phyloP scores from a whole-genome alignment of 768 basidiomycete species.

The Boletus tylopilopsis region DNA sequence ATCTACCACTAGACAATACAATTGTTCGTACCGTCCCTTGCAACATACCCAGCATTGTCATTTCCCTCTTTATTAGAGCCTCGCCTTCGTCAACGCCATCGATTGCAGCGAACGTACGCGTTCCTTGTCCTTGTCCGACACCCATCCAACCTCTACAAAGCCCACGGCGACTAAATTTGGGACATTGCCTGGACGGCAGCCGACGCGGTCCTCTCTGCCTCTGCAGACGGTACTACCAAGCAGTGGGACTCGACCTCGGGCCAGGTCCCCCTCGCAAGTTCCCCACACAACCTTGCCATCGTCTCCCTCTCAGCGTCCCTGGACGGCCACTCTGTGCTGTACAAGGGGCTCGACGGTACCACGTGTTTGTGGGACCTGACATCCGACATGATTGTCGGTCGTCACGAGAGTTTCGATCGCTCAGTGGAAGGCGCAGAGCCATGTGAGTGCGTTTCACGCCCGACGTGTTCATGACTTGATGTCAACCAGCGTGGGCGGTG shows the following conservation, averaged over 20 bases:
- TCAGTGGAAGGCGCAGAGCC: conserved; percentile 57
- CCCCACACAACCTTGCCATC: conserved; percentile 79
- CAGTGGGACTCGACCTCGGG: conserved; percentile 69
- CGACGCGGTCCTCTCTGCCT: conserved; percentile 64
- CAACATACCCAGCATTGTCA: conserved; percentile 22
- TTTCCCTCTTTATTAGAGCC: conserved; percentile 42
- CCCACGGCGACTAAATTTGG: conserved; percentile 79
- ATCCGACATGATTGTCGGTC: conserved; percentile 56
- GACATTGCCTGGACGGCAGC: conserved; percentile 67
- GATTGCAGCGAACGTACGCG: conserved; percentile 74
- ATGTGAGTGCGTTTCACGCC: conserved; percentile 44
- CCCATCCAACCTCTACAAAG: conserved; percentile 36
- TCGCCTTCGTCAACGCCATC: conserved; percentile 68
- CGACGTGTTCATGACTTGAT: not conserved
- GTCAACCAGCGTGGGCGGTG: conserved; percentile 71
- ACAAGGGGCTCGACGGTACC: conserved; percentile 82
- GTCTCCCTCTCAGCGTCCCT: conserved; percentile 73
- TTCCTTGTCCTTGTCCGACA: not conserved
- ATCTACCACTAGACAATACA: too few species aligned
- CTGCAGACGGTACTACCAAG: conserved; percentile 74
- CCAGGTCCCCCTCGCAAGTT: conserved; percentile 54
- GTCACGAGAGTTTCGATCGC: conserved; percentile 70
- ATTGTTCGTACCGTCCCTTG: too few species aligned
- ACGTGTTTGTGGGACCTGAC: conserved; percentile 72
- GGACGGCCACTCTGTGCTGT: conserved; percentile 63